Evolutionary conservation across 306 rosid species (phyloP), one percentile per base, ranked within the genome.

Genomic region (Sindora glabra): DNA sequence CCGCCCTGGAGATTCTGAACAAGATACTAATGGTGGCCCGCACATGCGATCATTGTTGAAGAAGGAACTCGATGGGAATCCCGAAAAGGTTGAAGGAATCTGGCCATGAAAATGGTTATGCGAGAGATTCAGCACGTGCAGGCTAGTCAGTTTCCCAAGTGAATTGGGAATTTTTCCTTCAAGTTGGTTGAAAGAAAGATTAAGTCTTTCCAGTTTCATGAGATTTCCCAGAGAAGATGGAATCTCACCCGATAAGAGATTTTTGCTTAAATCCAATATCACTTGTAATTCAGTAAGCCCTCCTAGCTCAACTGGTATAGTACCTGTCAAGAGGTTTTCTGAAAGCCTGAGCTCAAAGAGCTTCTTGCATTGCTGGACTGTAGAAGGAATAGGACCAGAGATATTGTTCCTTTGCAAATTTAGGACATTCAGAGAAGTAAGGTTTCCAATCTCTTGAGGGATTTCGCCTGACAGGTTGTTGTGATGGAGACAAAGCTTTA

Each of bases 301-400:
- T 56, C 94, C 99, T 44, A 92, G 83, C 65, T 72, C 90, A 46
- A 21, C 54, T 27, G 99, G 96, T 61, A 89, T 78, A 1, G 56
- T 38, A 7, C 95, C 94, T 44, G 79, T 70, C 29, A 92, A 70
- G 36, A 39, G 34, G 65, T 89, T 92, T 38, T 83, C 90, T 27
- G 99, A 89, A 52, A 89, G 86, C 75, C 95, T 83, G 48, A 92
- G 78, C 78, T 89, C 96, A 58, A 61, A 92, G 2, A 92, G 84
- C 74, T 83, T 89, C 57, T 44, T 64, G 74, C 94, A 81, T 36
- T 80, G 81, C 49, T 81, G 78, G 65, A 92, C 70, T 15, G 85
- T 72, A 24, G 78, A 62, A 7, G 99, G 95, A 59, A 92, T 86
- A 18, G 53, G 16, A 49, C 96, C 98, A 1, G 85, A 69, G 69